These are phyloP conservation scores for Tetrahymena thermophila DNA, from an alignment of 73 alveolate species.

Conservation along the genomic window DNA sequence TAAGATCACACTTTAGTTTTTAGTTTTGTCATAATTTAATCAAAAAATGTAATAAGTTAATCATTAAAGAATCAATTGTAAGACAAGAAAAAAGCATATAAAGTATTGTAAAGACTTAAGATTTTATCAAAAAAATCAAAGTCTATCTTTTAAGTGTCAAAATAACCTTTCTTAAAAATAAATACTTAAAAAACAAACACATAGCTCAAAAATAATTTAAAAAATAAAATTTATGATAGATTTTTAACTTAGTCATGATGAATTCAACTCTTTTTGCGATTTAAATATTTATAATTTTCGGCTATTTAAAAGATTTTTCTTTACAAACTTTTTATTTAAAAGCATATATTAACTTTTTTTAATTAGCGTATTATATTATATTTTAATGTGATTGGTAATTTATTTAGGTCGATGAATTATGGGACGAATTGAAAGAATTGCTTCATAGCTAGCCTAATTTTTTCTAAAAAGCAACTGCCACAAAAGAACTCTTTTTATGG, in stretches of 20 bases:
- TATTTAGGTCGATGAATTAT: not conserved
- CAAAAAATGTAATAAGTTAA: not conserved
- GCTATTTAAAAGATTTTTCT: not conserved
- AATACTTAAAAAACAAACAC: not conserved
- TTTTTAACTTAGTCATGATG: not conserved
- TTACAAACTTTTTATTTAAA: no score
- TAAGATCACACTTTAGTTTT: no score
- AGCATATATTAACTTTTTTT: not conserved
- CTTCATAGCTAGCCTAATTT: not conserved
- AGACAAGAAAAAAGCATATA: not conserved
- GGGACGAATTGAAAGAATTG: not conserved
- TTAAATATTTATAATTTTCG: no score
- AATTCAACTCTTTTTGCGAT: no score
- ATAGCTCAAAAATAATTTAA: not conserved
- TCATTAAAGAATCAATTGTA: no score
- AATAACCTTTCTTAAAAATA: not conserved
- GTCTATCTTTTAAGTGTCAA: no score
- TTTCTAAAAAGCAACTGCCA: slow-evolving; percentile 7
- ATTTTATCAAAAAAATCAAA: not conserved
- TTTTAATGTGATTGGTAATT: not conserved
- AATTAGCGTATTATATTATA: no score
- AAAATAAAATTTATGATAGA: no score
- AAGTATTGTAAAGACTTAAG: not conserved
- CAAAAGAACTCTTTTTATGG: slow-evolving; percentile 11
- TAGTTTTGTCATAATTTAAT: not conserved